Evolutionary conservation across 2,329 filamentous ascomycete species (phyloP).

Genomic region (Epichloe uncinata): DNA sequence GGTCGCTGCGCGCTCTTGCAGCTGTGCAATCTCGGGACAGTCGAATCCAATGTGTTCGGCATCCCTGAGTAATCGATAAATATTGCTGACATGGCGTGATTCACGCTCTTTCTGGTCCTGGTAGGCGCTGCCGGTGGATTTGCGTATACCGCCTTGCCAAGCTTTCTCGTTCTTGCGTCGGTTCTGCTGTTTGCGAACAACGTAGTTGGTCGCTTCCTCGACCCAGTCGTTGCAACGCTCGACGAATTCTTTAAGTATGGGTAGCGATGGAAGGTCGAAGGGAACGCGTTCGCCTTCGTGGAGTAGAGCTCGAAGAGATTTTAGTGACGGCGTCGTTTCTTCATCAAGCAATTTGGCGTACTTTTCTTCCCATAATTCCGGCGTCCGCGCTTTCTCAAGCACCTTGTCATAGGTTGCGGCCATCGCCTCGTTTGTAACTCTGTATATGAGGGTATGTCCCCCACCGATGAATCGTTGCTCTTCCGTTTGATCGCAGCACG

Average conservation of each 20-base stretch:
- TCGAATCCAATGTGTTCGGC: slow-evolving; percentile 86
- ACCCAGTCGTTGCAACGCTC: slow-evolving; percentile 96
- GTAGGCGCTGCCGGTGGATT: slow-evolving; percentile 42
- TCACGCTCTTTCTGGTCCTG: slow-evolving; percentile 72
- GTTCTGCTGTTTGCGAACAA: slow-evolving; percentile 93
- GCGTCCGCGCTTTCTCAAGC: slow-evolving; percentile 71
- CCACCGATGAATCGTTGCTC: slow-evolving; percentile 53
- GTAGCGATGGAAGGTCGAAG: slow-evolving; percentile 71
- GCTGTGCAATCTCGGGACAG: slow-evolving; percentile 74
- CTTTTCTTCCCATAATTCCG: slow-evolving; percentile 83
- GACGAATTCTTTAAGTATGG: slow-evolving; percentile 76
- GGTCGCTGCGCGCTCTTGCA: slow-evolving; percentile 73
- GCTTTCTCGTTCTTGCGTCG: slow-evolving; percentile 87
- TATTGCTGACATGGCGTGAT: slow-evolving; percentile 76
- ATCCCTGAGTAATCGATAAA: slow-evolving; percentile 69
- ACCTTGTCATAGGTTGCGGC: slow-evolving; percentile 57
- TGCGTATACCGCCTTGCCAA: slow-evolving; percentile 62
- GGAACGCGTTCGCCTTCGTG: slow-evolving; percentile 95
- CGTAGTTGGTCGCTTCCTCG: slow-evolving; percentile 92
- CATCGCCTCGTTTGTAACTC: slow-evolving; percentile 61
- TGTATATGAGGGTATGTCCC: slow-evolving; percentile 64
- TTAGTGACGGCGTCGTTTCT: slow-evolving; percentile 72
- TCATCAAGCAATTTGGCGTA: slow-evolving; percentile 75
- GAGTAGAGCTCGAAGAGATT: slow-evolving; percentile 68
- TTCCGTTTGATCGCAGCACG: slow-evolving; percentile 63